phyloP scores from a whole-genome alignment of 1,284 basidiomycete species.

The Cryptococcus sp. region DNA sequence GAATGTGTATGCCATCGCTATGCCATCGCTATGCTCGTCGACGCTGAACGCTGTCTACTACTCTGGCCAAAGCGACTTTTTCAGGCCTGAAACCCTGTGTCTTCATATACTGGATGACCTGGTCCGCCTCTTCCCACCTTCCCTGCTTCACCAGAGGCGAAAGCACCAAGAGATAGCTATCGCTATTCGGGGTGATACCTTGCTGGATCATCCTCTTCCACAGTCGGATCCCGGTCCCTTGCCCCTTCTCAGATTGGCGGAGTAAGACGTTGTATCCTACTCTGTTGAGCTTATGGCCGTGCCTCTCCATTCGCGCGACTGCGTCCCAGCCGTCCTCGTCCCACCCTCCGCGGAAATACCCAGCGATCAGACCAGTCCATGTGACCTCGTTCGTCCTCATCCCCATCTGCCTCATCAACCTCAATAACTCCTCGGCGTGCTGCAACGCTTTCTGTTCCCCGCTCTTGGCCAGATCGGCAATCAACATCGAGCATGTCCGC shows the following conservation, averaged over 20 bases:
- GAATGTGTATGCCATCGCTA: no score
- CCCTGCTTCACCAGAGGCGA: constrained; percentile 61
- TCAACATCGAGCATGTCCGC: constrained; percentile 71
- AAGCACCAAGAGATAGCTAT: constrained; percentile 75
- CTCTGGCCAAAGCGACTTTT: constrained; percentile 52
- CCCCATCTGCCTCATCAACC: constrained; percentile 66
- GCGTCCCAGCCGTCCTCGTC: constrained; percentile 56
- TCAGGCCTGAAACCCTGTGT: constrained; percentile 50
- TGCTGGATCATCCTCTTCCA: constrained; percentile 66
- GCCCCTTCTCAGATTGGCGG: constrained; percentile 60
- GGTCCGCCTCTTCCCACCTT: constrained; percentile 63
- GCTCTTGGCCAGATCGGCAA: constrained; percentile 67
- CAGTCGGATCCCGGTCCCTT: constrained; percentile 54
- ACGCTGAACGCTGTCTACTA: constrained; percentile 55
- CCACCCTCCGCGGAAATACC: constrained; percentile 51
- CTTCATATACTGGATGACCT: constrained; percentile 65
- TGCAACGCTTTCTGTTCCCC: constrained; percentile 61
- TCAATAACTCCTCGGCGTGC: constrained; percentile 66
- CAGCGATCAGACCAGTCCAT: constrained; percentile 53
- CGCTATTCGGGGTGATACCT: constrained; percentile 60
- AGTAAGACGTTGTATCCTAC: constrained; percentile 75
- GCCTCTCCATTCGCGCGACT: constrained; percentile 63
- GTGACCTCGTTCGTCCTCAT: constrained; percentile 46
- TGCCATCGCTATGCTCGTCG: neutral
- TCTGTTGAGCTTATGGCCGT: constrained; percentile 61